phyloP scores from a whole-genome alignment of 306 rosid genomes.

The Castanea mollissima region DNA sequence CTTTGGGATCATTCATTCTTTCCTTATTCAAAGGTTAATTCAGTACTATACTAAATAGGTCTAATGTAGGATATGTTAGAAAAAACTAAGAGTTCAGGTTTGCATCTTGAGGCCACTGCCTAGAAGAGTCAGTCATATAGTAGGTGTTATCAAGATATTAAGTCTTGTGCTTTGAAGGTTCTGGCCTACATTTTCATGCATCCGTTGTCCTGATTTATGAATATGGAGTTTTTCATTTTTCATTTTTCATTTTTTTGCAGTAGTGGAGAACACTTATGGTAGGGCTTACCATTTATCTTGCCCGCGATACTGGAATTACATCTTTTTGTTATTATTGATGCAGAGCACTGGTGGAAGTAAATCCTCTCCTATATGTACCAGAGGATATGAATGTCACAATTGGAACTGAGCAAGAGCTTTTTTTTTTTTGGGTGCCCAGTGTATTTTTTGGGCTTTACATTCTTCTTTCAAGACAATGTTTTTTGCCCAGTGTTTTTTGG shows the following conservation, averaged over 20 bases:
- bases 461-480: no score
- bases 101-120: background rate
- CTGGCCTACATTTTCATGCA: background rate
- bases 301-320: background rate
- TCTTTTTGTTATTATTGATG: slow-evolving; percentile 22
- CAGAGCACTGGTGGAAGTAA: slow-evolving; percentile 84
- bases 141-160: background rate
- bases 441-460: no score
- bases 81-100: background rate
- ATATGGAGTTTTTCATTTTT: background rate
- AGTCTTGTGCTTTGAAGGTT: background rate
- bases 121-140: background rate
- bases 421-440: background rate
- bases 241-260: background rate
- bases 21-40: no score
- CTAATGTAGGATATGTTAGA: background rate
- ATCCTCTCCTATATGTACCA: slow-evolving; percentile 76
- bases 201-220: background rate
- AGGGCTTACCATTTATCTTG: background rate
- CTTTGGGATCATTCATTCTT: no score
- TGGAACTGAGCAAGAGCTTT: slow-evolving; percentile 30
- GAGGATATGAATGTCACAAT: slow-evolving; percentile 40
- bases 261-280: background rate
- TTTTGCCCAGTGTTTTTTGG: no score
- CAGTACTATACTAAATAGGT: background rate